phyloP scores from a whole-genome alignment of 2,329 filamentous ascomycete genomes.

The Hymenoscyphus occultus region DNA sequence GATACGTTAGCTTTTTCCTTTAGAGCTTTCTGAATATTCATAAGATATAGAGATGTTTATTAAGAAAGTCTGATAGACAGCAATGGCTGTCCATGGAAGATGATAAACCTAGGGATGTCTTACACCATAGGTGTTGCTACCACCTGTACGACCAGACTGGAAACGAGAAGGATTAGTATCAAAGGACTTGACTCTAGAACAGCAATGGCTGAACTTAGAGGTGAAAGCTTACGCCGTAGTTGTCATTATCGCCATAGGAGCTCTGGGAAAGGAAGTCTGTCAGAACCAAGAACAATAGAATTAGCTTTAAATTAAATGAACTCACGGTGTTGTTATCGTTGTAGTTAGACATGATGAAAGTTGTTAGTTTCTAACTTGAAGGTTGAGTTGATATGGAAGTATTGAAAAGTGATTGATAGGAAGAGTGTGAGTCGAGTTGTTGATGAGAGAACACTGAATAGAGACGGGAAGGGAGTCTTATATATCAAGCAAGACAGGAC shows the following conservation, averaged over 20 bases:
- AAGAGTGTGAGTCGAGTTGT: neutral
- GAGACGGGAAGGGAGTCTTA: conserved; percentile 6
- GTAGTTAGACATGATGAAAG: conserved; percentile 36
- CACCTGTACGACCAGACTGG: neutral
- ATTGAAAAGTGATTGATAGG: neutral
- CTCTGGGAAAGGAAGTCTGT: conserved; percentile 24
- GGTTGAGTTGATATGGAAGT: conserved; percentile 5
- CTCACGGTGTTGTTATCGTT: conserved; percentile 34
- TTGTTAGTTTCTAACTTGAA: conserved; percentile 13
- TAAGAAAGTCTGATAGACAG: neutral
- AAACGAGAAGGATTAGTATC: neutral
- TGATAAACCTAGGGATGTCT: neutral
- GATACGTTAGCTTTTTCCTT: neutral
- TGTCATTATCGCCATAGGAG: conserved; percentile 25
- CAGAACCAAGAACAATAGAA: conserved; percentile 21
- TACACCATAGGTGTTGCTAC: neutral
- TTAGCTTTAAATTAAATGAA: conserved; percentile 2
- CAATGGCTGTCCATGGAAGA: neutral
- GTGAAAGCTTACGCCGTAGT: conserved; percentile 20
- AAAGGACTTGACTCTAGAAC: neutral
- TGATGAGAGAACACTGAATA: neutral
- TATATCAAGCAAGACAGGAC: neutral
- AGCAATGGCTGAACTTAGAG: neutral
- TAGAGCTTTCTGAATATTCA: neutral
- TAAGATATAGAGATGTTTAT: neutral